phyloP scores from a whole-genome alignment of 345 rosid species.

The Eucalyptus erythrocorys region DNA sequence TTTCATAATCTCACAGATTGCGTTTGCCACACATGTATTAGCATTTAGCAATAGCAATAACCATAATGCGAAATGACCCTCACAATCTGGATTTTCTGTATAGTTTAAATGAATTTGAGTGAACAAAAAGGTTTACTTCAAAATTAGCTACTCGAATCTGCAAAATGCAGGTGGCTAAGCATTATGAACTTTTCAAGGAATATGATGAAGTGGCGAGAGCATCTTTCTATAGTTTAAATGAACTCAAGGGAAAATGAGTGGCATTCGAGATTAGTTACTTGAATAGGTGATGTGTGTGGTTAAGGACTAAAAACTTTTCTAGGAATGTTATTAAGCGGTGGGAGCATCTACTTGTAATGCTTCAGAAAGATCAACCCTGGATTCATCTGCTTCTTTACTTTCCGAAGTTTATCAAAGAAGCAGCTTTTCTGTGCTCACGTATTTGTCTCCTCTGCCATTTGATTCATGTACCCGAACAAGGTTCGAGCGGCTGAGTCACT shows the following conservation, averaged over 20 bases:
- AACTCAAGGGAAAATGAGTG: neutral
- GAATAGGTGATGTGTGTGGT: neutral
- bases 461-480: conserved; percentile 6
- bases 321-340: neutral
- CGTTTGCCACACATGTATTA: neutral
- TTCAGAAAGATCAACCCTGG: neutral
- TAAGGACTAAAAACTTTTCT: neutral
- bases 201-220: neutral
- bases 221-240: neutral
- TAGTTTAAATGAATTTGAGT: neutral
- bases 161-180: neutral
- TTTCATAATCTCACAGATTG: neutral
- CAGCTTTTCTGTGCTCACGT: neutral
- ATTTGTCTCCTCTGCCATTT: neutral
- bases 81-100: neutral
- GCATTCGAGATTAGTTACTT: neutral
- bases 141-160: neutral
- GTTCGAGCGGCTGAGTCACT: conserved; percentile 89
- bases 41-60: neutral
- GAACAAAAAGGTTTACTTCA: neutral
- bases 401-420: neutral
- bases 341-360: neutral
- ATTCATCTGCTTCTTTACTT: neutral
- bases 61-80: neutral
- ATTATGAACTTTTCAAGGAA: neutral